Evolutionary conservation across 2,329 filamentous ascomycete genomes (phyloP), one percentile per base, ranked within the genome.

Genomic region (Pseudocercospora fijiensis): DNA sequence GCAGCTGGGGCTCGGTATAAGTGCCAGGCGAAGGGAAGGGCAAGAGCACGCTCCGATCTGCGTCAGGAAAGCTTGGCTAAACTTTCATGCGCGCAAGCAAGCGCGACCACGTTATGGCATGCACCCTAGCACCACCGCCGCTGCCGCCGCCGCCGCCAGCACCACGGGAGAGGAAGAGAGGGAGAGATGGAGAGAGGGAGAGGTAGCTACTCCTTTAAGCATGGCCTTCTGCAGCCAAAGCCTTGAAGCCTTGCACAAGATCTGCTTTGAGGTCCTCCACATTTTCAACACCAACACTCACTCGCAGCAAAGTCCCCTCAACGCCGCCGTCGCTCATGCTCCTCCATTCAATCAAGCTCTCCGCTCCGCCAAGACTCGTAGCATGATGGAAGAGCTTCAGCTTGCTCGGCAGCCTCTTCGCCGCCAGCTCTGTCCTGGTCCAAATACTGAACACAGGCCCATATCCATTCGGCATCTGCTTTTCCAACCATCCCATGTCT

Each of bases 291-390:
- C 95, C 95, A 33, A 97, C 80, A 76, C 93, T 97, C 28, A 99
- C 80, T 58, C 95, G 81, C 77, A 97, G 73, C 75, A 98, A 76
- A 63, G 85, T 82, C 73, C 82, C 85, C 74, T 96, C 91, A 43
- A 96, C 88, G 0, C 76, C 82, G 2, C 78, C 72, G 81, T 99
- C 95, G 64, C 88, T 89, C 91, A 99, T 95, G 55, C 90, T 86
- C 64, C 95, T 84, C 95, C 95, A 99, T 84, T 99, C 95, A 71
- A 99, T 93, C 80, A 98, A 78, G 73, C 91, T 95, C 84, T 98
- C 95, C 9, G 98, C 92, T 4, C 95, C 94, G 2, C 95, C 95
- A 27, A 98, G 78, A 76, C 91, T 96, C 2, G 95, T 99, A 5
- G 95, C 95, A 78, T 99, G 95, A 71, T 96, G 91, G 81, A 98